These are phyloP conservation scores for Clitopilus hobsonii DNA, from an alignment of 768 basidiomycete genomes.

Conservation along the genomic window DNA sequence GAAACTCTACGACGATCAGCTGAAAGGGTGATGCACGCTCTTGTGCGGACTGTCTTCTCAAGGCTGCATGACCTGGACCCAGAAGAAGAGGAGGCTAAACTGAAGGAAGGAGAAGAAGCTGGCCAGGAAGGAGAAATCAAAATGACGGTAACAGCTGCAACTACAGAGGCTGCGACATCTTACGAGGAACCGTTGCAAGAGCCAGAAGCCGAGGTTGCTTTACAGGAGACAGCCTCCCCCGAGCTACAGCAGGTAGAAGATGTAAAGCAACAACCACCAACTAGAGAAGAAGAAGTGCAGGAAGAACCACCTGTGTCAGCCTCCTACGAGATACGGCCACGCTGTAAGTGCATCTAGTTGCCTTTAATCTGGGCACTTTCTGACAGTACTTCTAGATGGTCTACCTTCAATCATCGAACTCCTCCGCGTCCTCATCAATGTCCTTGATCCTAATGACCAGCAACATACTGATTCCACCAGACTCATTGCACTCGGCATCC, in stretches of 20 bases:
- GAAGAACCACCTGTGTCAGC: constrained; percentile 16
- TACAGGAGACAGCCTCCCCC: constrained; percentile 6
- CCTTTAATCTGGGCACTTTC: background rate
- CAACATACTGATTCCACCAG: constrained; percentile 96
- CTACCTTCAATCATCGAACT: constrained; percentile 91
- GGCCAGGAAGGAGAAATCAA: constrained; percentile 51
- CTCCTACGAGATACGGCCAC: constrained; percentile 26
- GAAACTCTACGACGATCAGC: constrained; percentile 86
- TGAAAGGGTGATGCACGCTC: constrained; percentile 83
- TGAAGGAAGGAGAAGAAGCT: constrained; percentile 46
- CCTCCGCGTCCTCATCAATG: constrained; percentile 89
- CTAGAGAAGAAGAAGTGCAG: constrained; percentile 8
- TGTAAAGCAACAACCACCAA: constrained; percentile 9
- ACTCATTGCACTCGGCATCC: constrained; percentile 78
- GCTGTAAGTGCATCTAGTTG: constrained; percentile 29
- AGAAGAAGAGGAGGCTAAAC: constrained; percentile 60
- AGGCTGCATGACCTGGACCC: constrained; percentile 69
- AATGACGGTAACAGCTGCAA: constrained; percentile 46
- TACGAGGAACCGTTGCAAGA: background rate
- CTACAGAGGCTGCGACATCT: background rate
- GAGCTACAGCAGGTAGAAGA: constrained; percentile 16
- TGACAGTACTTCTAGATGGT: constrained; percentile 53
- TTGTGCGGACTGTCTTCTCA: constrained; percentile 79
- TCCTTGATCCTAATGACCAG: constrained; percentile 91
- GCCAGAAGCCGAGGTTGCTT: background rate